phyloP scores from a whole-genome alignment of 2,329 filamentous ascomycete species.

The Neofusicoccum parvum region DNA sequence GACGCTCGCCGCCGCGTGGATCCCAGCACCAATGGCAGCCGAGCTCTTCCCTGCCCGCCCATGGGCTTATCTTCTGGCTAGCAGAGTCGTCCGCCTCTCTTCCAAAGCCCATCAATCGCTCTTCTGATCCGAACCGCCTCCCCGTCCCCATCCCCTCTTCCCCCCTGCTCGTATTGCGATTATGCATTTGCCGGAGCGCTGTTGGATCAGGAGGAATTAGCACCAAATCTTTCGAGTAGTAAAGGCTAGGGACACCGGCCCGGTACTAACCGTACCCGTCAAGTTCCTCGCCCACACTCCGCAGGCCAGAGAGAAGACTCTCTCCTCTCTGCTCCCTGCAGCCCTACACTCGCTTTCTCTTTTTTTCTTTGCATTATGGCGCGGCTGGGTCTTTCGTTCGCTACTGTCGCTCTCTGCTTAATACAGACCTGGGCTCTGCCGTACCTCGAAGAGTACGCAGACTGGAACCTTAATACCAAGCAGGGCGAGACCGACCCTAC shows the following conservation, averaged over 20 bases:
- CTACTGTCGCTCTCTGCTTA: slow-evolving; percentile 17
- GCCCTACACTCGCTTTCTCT: slow-evolving; percentile 16
- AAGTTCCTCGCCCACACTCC: not conserved
- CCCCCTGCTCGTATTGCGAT: slow-evolving; percentile 18
- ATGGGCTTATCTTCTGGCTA: slow-evolving; percentile 1
- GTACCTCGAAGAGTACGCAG: slow-evolving; percentile 54
- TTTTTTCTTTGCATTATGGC: slow-evolving; percentile 19
- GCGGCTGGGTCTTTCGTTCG: slow-evolving; percentile 18
- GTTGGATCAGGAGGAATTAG: slow-evolving; percentile 9
- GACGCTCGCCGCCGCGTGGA: not conserved
- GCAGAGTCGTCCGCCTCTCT: slow-evolving; percentile 4
- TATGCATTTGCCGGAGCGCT: not conserved
- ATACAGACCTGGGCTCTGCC: slow-evolving; percentile 25
- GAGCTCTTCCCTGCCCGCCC: slow-evolving; percentile 10
- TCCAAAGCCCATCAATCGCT: not conserved
- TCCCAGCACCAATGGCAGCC: slow-evolving; percentile 4
- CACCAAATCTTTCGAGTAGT: not conserved
- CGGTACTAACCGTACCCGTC: slow-evolving; percentile 16
- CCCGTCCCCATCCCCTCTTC: not conserved
- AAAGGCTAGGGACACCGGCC: slow-evolving; percentile 4
- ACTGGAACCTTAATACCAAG: slow-evolving; percentile 65
- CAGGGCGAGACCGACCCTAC: slow-evolving; percentile 56
- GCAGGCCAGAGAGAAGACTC: slow-evolving; percentile 1
- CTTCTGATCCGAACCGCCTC: not conserved
- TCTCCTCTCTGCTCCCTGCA: slow-evolving; percentile 14